These are phyloP conservation scores for Thymus quinquecostatus DNA, from an alignment of 257 asterid genomes.

Conservation along the genomic window DNA sequence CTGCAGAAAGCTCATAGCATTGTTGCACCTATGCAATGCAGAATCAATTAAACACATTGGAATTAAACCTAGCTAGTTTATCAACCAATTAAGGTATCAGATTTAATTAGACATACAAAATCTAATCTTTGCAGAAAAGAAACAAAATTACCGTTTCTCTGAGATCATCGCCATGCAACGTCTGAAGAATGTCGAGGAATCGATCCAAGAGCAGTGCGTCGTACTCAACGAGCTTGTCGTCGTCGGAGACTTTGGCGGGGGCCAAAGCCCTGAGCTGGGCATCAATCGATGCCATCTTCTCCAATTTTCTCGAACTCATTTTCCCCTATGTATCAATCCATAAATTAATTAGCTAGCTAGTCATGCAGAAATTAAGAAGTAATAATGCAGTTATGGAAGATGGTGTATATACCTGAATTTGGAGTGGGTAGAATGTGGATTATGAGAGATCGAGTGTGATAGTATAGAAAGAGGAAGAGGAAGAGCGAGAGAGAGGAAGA, in stretches of 20 bases:
- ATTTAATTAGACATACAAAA: neutral
- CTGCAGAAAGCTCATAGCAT: conserved; percentile 63
- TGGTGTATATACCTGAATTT: conserved; percentile 34
- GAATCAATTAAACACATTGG: neutral
- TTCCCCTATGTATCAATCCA: conserved; percentile 15
- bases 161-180: conserved; percentile 63
- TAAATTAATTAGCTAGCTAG: neutral
- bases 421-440: conserved; percentile 22
- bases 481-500: neutral
- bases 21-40: conserved; percentile 50
- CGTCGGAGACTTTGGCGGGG: conserved; percentile 62
- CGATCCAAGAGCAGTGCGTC: conserved; percentile 73
- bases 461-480: neutral
- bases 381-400: neutral
- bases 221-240: conserved; percentile 65
- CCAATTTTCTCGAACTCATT: conserved; percentile 35
- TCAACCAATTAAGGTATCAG: too few species aligned
- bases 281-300: conserved; percentile 56
- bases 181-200: conserved; percentile 64
- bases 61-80: neutral
- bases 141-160: conserved; percentile 49
- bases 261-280: conserved; percentile 64
- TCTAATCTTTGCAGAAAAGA: neutral
- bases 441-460: neutral
- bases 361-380: neutral